phyloP scores from a whole-genome alignment of 352 stramenopile genomes.

The Hyaloperonospora brassicae region DNA sequence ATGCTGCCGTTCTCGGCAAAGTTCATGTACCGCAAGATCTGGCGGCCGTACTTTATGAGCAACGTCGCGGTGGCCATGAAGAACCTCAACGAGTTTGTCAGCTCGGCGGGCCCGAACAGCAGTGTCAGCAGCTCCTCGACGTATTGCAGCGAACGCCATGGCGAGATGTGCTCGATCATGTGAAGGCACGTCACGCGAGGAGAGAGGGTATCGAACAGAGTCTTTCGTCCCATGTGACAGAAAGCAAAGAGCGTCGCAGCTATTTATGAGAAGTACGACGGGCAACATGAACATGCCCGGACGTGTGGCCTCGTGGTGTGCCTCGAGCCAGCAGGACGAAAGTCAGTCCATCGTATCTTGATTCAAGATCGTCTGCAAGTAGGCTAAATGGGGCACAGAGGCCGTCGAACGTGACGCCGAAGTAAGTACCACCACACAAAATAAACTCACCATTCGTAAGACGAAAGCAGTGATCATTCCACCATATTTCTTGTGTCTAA shows the following conservation, averaged over 20 bases:
- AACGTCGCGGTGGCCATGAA: constrained; percentile 76
- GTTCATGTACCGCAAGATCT: constrained; percentile 81
- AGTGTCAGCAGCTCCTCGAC: constrained; percentile 15
- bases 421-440: not conserved
- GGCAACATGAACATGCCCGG: constrained; percentile 14
- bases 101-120: constrained; percentile 16
- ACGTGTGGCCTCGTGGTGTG: not conserved
- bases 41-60: constrained; percentile 73
- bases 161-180: constrained; percentile 34
- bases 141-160: constrained; percentile 25
- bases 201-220: not conserved
- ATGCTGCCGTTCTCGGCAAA: constrained; percentile 70
- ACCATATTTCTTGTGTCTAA: not conserved
- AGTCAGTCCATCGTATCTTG: constrained; percentile 5
- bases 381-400: no score
- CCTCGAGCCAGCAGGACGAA: constrained; percentile 14
- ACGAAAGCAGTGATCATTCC: not conserved
- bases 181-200: constrained; percentile 8
- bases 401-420: no score
- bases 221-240: constrained; percentile 7
- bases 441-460: not conserved
- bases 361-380: no score
- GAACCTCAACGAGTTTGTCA: constrained; percentile 67
- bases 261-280: constrained; percentile 31
- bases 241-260: constrained; percentile 19